A percentile compares a stretch with the other conserved stretches of the same genome.
phyloP scores from a whole-genome alignment of 2,329 filamentous ascomycete species.

The Epichloe sibirici region DNA sequence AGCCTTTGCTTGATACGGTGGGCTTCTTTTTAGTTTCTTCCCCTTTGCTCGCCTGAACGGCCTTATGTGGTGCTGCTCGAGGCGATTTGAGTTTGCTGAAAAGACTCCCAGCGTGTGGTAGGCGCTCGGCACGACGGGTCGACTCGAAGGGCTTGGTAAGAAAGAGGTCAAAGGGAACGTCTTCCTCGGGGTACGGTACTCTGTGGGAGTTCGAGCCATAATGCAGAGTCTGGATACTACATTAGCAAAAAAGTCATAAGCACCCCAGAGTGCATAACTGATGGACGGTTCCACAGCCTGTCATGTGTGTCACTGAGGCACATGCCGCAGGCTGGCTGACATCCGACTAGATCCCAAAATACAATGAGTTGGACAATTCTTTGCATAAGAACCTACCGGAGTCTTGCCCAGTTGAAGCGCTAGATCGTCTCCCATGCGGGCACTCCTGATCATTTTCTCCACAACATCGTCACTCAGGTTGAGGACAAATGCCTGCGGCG shows the following conservation, averaged over 20 bases:
- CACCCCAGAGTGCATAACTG: not conserved
- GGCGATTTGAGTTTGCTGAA: conserved; percentile 28
- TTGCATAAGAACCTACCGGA: conserved; percentile 40
- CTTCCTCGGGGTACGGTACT: conserved; percentile 31
- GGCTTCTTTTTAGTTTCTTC: conserved; percentile 19
- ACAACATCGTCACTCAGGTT: conserved; percentile 45
- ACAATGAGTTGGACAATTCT: not conserved
- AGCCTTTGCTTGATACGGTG: conserved; percentile 20
- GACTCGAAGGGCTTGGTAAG: conserved; percentile 38
- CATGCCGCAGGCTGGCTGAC: not conserved
- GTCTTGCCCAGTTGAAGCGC: conserved; percentile 44
- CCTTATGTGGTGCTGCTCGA: conserved; percentile 9
- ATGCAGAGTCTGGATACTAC: conserved; percentile 33
- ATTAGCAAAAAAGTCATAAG: not conserved
- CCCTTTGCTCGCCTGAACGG: conserved; percentile 19
- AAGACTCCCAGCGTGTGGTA: conserved; percentile 40
- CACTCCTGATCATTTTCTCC: conserved; percentile 49
- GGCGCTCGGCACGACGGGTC: conserved; percentile 31
- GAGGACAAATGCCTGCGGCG: conserved; percentile 45
- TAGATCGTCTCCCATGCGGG: conserved; percentile 43
- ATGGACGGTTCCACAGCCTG: conserved; percentile 7
- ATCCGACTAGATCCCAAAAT: conserved; percentile 1
- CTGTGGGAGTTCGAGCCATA: conserved; percentile 39
- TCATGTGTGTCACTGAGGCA: not conserved
- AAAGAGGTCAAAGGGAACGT: conserved; percentile 43